Evolutionary conservation across 129 eudicot species (phyloP).

Genomic region (Flaveria linearis): DNA sequence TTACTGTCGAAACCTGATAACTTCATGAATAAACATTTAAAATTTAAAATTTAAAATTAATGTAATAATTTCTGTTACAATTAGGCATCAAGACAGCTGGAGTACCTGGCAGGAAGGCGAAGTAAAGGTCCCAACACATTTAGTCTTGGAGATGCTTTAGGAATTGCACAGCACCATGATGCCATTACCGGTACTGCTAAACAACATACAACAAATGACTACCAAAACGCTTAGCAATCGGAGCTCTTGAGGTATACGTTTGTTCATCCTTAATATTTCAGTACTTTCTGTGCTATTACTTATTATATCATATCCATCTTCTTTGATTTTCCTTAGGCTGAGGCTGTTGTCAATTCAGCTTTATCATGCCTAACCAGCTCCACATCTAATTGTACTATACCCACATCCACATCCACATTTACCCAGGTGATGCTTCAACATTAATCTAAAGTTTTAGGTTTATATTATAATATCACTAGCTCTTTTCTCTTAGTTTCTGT

Average conservation of each 20-base stretch:
- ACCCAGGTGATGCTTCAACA: constrained; percentile 54
- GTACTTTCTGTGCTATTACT: background rate
- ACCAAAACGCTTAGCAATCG: constrained; percentile 80
- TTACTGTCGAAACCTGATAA: background rate
- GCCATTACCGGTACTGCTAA: constrained; percentile 85
- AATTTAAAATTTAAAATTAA: background rate
- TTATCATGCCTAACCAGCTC: constrained; percentile 59
- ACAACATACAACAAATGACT: constrained; percentile 90
- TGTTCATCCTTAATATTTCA: background rate
- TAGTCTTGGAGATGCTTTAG: constrained; percentile 88
- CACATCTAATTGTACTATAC: constrained; percentile 36
- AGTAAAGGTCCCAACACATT: constrained; percentile 47
- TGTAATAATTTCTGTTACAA: background rate
- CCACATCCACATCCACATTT: constrained; percentile 39
- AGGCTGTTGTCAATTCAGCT: constrained; percentile 66
- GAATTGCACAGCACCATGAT: constrained; percentile 91
- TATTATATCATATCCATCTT: background rate
- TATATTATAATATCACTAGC: background rate
- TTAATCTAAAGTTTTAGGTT: background rate
- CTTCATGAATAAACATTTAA: background rate
- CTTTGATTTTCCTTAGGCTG: constrained; percentile 48
- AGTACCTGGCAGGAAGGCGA: constrained; percentile 63
- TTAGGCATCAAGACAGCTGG: constrained; percentile 95
- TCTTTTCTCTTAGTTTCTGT: background rate
- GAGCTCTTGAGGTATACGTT: constrained; percentile 67